Base-by-base conservation (phyloP, 352 stramenopile genomes). In the Phytophthora foliorum region DNA sequence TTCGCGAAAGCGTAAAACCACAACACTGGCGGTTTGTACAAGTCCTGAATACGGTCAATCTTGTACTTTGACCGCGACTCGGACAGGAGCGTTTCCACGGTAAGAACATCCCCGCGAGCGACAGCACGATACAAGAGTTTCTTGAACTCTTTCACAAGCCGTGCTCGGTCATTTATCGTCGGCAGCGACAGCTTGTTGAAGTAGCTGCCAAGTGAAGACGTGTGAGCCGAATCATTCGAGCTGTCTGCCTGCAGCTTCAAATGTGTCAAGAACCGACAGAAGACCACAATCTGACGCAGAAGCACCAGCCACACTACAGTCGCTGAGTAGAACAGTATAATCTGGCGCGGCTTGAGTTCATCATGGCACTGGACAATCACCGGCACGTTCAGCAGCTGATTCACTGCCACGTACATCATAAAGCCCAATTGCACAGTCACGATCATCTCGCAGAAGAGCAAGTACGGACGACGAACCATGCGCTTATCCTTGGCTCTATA, bases 231-330 rank as follows among this genome's bases (percentile, higher is more conserved):
- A 63, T 92, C 86, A 53, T 94, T 90, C 0, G 66, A 77, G 5
- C 81, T 78, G 38, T 90, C 84, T 0, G 85, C 78, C 34, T 94
- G 86, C 0, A 94, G 78, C 63, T 92, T 92, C 19, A 91, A 74
- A 62, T 94, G 86, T 41, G 81, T 83, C 25, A 91, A 69, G 32
- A 94, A 94, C 38, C 83, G 82, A 22, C 80, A 89, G 50, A 94
- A 94, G 2, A 92, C 58, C 6, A 89, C 60, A 48, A 90, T 81
- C 63, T 94, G 86, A 49, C 72, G 81, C 36, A 85, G 79, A 13
- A 92, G 63, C 36, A 92, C 79, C 8, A 75, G 14, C 77, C 80
- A 89, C 19, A 91, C 69, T 21, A 86, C 58, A 16, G 84, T 53
- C n/a, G 76, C 77, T 6, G 84, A 85, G 57, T 86, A 89, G 27